phyloP scores from a whole-genome alignment of 257 asterid genomes.

The Plantago elongata region DNA sequence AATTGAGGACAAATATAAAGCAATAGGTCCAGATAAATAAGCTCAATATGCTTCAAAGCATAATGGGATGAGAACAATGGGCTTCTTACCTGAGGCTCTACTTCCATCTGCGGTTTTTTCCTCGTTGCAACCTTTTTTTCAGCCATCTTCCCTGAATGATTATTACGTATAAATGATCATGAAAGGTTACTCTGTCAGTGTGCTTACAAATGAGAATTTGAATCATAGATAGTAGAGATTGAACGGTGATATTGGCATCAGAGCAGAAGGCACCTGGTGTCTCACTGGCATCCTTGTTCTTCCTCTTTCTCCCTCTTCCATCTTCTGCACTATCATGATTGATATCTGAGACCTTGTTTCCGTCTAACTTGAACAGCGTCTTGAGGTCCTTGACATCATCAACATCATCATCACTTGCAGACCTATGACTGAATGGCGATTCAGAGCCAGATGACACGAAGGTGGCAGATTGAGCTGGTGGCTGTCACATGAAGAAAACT shows the following conservation, averaged over 20 bases:
- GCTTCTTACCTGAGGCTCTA: conserved; percentile 38
- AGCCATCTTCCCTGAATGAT: conserved; percentile 40
- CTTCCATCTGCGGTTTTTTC: conserved; percentile 26
- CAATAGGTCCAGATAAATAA: background rate
- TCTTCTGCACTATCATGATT: conserved; percentile 24
- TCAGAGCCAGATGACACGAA: conserved; percentile 51
- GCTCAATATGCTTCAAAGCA: background rate
- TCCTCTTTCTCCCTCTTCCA: conserved; percentile 37
- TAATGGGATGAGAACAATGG: conserved; percentile 7
- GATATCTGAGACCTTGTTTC: conserved; percentile 9
- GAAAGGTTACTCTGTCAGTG: background rate
- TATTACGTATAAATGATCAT: conserved; percentile 1
- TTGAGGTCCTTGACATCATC: conserved; percentile 53
- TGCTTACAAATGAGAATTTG: too few relatives aligned
- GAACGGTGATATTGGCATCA: background rate
- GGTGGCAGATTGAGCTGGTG: conserved; percentile 37
- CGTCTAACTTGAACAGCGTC: conserved; percentile 44
- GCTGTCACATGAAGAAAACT: conserved; percentile 27
- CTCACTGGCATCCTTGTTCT: conserved; percentile 25
- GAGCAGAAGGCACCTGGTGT: conserved; percentile 28
- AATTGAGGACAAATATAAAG: background rate
- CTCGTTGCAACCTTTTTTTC: conserved; percentile 20
- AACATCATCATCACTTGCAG: conserved; percentile 29
- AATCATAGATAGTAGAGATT: background rate
- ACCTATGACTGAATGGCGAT: conserved; percentile 35